These are phyloP conservation scores for Corchorus olitorius DNA, from an alignment of 345 rosid genomes.

Conservation along the genomic window DNA sequence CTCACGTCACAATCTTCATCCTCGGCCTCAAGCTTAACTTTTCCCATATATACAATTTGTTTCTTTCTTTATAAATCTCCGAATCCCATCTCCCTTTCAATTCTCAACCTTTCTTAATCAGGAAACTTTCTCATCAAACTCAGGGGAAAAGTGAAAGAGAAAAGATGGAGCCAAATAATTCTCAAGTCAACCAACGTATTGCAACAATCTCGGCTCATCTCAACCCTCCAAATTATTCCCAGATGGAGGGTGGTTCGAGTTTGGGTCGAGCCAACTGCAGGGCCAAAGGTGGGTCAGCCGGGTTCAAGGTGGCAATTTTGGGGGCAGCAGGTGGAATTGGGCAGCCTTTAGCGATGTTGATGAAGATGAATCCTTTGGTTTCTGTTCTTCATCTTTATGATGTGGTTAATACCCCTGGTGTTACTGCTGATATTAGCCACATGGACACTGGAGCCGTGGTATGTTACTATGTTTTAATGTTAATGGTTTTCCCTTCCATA, in stretches of 20 bases:
- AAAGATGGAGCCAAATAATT: constrained; percentile 33
- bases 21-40: constrained; percentile 9
- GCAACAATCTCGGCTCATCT: constrained; percentile 81
- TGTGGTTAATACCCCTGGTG: constrained; percentile 92
- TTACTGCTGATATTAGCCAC: constrained; percentile 92
- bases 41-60: background rate
- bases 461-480: constrained; percentile 53
- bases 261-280: constrained; percentile 58
- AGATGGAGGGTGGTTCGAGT: constrained; percentile 53
- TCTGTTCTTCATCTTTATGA: constrained; percentile 93
- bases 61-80: background rate
- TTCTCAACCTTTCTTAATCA: background rate
- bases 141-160: background rate
- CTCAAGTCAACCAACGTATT: constrained; percentile 64
- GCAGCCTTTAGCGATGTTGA: constrained; percentile 88
- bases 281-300: constrained; percentile 87
- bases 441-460: constrained; percentile 98
- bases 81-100: background rate
- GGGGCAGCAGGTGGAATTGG: constrained; percentile 99
- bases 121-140: background rate
- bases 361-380: constrained; percentile 96
- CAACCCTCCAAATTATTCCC: constrained; percentile 44
- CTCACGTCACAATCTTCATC: constrained; percentile 14
- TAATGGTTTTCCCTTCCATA: background rate
- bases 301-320: constrained; percentile 87